Conservation (phyloP, 371 early-diverging fungal genomes). For the Rhizopus arrhizus region DNA sequence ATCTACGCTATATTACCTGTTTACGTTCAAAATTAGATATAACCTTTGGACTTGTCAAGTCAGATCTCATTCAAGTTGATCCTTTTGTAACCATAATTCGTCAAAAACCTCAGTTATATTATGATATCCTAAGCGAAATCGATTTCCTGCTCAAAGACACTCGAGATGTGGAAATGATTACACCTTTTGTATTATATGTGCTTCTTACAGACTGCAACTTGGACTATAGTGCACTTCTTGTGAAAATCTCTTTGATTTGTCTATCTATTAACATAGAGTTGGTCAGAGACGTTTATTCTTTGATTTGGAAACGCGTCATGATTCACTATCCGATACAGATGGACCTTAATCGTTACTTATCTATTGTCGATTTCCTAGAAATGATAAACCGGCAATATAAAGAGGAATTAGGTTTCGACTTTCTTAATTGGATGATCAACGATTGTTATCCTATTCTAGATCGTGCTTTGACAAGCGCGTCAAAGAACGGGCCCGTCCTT, state of each 20-base stretch:
- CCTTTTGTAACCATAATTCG: constrained; percentile 34
- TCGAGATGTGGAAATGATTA: constrained; percentile 9
- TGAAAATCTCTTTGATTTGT: constrained; percentile 18
- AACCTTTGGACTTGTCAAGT: constrained; percentile 11
- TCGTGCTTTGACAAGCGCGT: constrained; percentile 2
- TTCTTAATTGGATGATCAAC: not conserved
- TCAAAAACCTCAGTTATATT: constrained; percentile 31
- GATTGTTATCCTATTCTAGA: constrained; percentile 15
- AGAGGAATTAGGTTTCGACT: not conserved
- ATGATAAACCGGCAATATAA: not conserved
- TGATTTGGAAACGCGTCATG: not conserved
- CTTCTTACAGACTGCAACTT: constrained; percentile 9
- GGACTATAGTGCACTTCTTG: constrained; percentile 24
- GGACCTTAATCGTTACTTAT: not conserved
- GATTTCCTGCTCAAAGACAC: constrained; percentile 24
- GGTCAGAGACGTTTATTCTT: too few species aligned
- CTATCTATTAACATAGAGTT: not conserved
- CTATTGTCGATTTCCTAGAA: constrained; percentile 14
- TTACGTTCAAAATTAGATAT: constrained; percentile 7
- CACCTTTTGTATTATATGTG: not conserved
- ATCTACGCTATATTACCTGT: constrained; percentile 27
- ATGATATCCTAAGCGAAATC: constrained; percentile 26
- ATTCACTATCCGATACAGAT: constrained; percentile 12
- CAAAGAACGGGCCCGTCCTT: not conserved
- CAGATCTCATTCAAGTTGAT: constrained; percentile 10